Conservation (phyloP, 169 alveolate genomes). For the Plasmodium blacklocki region DNA sequence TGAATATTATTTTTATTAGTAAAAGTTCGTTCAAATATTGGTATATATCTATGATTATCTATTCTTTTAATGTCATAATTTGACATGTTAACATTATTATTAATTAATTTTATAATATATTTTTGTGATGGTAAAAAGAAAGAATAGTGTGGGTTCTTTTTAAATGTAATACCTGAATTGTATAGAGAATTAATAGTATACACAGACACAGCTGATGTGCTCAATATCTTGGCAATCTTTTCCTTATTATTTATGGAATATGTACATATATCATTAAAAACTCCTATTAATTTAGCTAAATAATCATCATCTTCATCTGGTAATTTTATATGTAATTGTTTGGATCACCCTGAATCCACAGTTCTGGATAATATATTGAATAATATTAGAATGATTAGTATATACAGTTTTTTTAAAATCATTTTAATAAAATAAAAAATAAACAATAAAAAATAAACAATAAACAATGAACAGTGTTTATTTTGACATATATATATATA, state of each 20-base stretch:
- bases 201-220: constrained; percentile 47
- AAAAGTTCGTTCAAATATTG: constrained; percentile 42
- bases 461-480: neutral
- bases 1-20: neutral
- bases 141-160: constrained; percentile 69
- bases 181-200: constrained; percentile 53
- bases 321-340: constrained; percentile 61
- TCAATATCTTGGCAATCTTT: constrained; percentile 31
- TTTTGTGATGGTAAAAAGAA: constrained; percentile 48
- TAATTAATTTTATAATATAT: constrained; percentile 22
- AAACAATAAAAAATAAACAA: neutral
- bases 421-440: neutral
- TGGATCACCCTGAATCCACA: constrained; percentile 77
- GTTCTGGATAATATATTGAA: constrained; percentile 9
- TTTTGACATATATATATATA: constrained; percentile 1
- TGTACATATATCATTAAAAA: constrained; percentile 35
- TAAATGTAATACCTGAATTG: constrained; percentile 65
- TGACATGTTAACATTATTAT: constrained; percentile 11
- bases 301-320: constrained; percentile 77
- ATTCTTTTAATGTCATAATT: constrained; percentile 27
- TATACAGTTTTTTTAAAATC: constrained; percentile 32
- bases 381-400: constrained; percentile 27
- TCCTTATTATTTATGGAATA: constrained; percentile 45
- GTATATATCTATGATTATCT: neutral
- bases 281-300: constrained; percentile 61